Conservation (phyloP, 805 yeast species). For the Ogataea pilisensis region DNA sequence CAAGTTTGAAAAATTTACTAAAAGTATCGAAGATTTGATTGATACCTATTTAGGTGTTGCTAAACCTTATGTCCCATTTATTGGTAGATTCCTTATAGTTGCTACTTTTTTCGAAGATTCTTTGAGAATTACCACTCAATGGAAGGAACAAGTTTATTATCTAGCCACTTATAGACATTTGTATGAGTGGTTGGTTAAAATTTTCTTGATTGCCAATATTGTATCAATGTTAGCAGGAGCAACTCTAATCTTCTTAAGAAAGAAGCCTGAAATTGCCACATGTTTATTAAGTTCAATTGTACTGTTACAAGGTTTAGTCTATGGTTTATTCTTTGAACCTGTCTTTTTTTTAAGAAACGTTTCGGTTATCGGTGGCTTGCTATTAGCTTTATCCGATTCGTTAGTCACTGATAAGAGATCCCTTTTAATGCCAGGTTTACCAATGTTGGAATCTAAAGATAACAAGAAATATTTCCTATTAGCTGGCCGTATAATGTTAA, state of each 20-base stretch:
- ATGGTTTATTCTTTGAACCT: constrained; percentile 80
- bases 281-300: constrained; percentile 67
- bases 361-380: constrained; percentile 87
- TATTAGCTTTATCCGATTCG: constrained; percentile 83
- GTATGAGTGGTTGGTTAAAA: constrained; percentile 71
- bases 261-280: constrained; percentile 66
- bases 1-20: constrained; percentile 47
- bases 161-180: constrained; percentile 74
- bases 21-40: constrained; percentile 49
- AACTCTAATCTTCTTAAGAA: constrained; percentile 63
- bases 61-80: constrained; percentile 76
- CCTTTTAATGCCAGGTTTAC: constrained; percentile 69
- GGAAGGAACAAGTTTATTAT: constrained; percentile 88
- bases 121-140: constrained; percentile 75
- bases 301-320: constrained; percentile 76
- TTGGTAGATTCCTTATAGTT: constrained; percentile 86
- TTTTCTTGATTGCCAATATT: constrained; percentile 64
- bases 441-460: constrained; percentile 67
- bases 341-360: constrained; percentile 81
- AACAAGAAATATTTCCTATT: constrained; percentile 75
- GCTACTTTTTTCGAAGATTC: constrained; percentile 94
- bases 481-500: constrained; percentile 84
- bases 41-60: constrained; percentile 48
- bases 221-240: constrained; percentile 71
- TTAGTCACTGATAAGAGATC: constrained; percentile 71